A percentile compares a stretch with the other conserved stretches of the same genome.
phyloP scores from a whole-genome alignment of 208 protist genomes.

The Acanthamoeba comandoni region DNA sequence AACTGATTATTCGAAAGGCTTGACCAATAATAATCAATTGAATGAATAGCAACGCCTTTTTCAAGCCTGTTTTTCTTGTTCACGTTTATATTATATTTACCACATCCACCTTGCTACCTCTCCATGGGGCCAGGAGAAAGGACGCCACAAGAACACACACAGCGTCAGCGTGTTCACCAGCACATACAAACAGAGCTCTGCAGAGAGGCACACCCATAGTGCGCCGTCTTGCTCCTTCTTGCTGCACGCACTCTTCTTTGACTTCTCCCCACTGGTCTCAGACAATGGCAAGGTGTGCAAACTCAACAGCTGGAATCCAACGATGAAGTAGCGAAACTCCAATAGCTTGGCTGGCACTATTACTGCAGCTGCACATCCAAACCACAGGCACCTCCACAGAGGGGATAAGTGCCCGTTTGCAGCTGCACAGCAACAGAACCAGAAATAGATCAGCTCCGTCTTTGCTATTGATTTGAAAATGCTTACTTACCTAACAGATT shows the following conservation, averaged over 20 bases:
- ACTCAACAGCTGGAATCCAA: conserved; percentile 67
- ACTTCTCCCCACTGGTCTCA: neutral
- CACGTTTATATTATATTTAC: no score
- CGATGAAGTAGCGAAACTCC: conserved; percentile 77
- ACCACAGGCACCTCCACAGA: conserved; percentile 23
- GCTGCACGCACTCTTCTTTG: conserved; percentile 1
- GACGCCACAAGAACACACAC: conserved; percentile 8
- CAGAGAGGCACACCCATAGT: neutral
- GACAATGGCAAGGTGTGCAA: conserved; percentile 61
- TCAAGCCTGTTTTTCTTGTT: no score
- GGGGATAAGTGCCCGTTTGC: neutral
- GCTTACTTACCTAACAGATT: neutral
- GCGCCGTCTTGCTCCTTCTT: neutral
- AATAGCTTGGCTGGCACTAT: conserved; percentile 66
- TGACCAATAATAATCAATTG: no score
- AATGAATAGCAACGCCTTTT: no score
- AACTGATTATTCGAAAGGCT: no score
- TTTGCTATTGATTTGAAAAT: neutral
- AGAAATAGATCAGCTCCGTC: neutral
- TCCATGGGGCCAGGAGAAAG: conserved; percentile 9
- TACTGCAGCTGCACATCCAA: conserved; percentile 27
- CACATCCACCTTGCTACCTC: conserved; percentile 40
- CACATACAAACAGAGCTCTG: neutral
- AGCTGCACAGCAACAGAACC: neutral
- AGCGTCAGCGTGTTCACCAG: conserved; percentile 34